These are phyloP conservation scores for Penicillium sp. DNA, from an alignment of 2,329 filamentous ascomycete species.

Conservation along the genomic window DNA sequence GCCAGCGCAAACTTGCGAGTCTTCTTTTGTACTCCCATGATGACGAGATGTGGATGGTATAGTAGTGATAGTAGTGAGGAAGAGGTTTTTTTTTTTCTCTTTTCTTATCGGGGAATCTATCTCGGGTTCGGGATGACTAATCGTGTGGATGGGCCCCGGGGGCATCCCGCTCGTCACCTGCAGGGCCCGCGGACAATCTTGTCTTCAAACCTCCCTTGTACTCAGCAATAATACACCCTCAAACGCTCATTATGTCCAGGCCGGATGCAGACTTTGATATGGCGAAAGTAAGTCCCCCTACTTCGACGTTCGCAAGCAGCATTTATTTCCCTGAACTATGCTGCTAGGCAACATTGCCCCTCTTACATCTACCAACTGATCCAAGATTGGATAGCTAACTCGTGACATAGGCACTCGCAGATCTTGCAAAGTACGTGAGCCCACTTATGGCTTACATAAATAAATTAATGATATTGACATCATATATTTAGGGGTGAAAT, in stretches of 20 bases:
- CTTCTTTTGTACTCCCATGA: conserved; percentile 87
- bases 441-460: neutral
- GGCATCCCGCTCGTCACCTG: neutral
- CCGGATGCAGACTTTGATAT: conserved; percentile 1
- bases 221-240: neutral
- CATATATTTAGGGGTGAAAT: conserved; percentile 19
- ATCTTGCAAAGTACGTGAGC: conserved; percentile 20
- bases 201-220: neutral
- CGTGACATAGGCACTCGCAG: conserved; percentile 18
- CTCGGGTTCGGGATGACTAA: conserved; percentile 1
- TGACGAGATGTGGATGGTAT: conserved; percentile 7
- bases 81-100: conserved; percentile 2
- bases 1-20: conserved; percentile 87
- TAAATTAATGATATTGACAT: conserved; percentile 6
- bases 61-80: conserved; percentile 1
- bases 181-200: neutral
- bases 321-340: neutral
- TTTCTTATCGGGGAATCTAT: conserved; percentile 6
- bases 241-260: neutral
- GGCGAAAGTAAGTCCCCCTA: neutral
- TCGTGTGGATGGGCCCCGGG: neutral
- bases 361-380: neutral
- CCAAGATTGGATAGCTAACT: neutral
- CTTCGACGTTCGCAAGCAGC: neutral
- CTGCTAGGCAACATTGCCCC: neutral